Evolutionary conservation across 2,329 filamentous ascomycete genomes (phyloP).

Genomic region (Onygena corvina): DNA sequence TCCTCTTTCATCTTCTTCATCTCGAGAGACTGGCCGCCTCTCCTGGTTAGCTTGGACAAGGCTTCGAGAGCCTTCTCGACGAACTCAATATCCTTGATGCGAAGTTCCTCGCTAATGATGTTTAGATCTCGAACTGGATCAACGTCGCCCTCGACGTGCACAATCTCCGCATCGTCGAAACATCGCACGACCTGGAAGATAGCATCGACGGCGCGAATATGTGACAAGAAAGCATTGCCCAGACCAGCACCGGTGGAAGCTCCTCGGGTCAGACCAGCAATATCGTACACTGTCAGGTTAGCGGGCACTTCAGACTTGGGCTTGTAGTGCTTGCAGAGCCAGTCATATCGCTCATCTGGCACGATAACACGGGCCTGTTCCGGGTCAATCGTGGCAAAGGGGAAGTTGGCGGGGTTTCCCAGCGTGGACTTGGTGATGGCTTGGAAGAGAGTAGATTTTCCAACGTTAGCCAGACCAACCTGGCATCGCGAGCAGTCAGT

Average conservation of each 20-base stretch:
- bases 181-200: slow-evolving; percentile 95
- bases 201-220: slow-evolving; percentile 95
- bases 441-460: slow-evolving; percentile 99
- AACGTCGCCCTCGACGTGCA: slow-evolving; percentile 97
- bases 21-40: slow-evolving; percentile 89
- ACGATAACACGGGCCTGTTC: slow-evolving; percentile 97
- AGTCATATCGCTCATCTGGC: slow-evolving; percentile 90
- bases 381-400: slow-evolving; percentile 96
- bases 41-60: slow-evolving; percentile 84
- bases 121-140: slow-evolving; percentile 86
- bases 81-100: slow-evolving; percentile 98
- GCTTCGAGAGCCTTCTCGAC: slow-evolving; percentile 87
- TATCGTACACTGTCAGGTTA: slow-evolving; percentile 96
- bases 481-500: slow-evolving; percentile 29
- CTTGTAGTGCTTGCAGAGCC: slow-evolving; percentile 91
- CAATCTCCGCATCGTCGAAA: slow-evolving; percentile 98
- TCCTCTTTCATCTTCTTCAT: slow-evolving; percentile 97
- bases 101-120: slow-evolving; percentile 93
- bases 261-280: slow-evolving; percentile 88
- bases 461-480: slow-evolving; percentile 98
- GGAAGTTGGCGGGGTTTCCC: slow-evolving; percentile 98
- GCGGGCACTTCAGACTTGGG: slow-evolving; percentile 95
- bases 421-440: slow-evolving; percentile 95
- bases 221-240: slow-evolving; percentile 94
- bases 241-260: slow-evolving; percentile 95